phyloP scores from a whole-genome alignment of 805 yeast genomes.

The Lipomyces orientalis region DNA sequence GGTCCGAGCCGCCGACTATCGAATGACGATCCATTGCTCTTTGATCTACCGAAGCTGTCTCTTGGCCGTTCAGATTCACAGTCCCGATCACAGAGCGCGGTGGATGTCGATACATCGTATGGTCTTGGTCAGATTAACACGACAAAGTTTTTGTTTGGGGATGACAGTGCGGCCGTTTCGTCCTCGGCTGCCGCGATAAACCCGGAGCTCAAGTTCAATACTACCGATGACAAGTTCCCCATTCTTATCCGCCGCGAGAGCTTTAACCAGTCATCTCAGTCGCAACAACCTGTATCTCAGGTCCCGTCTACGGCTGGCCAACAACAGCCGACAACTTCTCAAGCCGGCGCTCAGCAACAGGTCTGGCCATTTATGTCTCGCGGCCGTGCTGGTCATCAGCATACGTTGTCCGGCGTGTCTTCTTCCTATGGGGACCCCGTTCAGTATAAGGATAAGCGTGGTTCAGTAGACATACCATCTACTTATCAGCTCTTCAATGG shows the following conservation, averaged over 20 bases:
- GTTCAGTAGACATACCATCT: constrained; percentile 15
- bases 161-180: constrained; percentile 18
- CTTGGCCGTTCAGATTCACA: constrained; percentile 17
- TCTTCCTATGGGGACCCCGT: not conserved
- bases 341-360: constrained; percentile 12
- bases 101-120: constrained; percentile 27
- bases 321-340: constrained; percentile 21
- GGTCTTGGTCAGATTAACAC: constrained; percentile 32
- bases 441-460: constrained; percentile 27
- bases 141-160: constrained; percentile 34
- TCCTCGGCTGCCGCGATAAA: constrained; percentile 15
- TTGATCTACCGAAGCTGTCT: constrained; percentile 23
- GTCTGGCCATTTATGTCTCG: constrained; percentile 31
- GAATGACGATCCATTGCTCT: constrained; percentile 31
- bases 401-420: constrained; percentile 25
- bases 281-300: not conserved
- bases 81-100: constrained; percentile 12
- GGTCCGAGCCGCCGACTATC: constrained; percentile 32
- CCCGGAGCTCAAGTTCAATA: constrained; percentile 40
- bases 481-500: constrained; percentile 21
- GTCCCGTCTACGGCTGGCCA: constrained; percentile 9
- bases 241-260: constrained; percentile 45
- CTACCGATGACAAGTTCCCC: constrained; percentile 46
- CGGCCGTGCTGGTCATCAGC: constrained; percentile 25
- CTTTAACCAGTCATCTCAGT: constrained; percentile 20